Evolutionary conservation across 345 rosid genomes (phyloP).

Genomic region (Rhizophora mangle): DNA sequence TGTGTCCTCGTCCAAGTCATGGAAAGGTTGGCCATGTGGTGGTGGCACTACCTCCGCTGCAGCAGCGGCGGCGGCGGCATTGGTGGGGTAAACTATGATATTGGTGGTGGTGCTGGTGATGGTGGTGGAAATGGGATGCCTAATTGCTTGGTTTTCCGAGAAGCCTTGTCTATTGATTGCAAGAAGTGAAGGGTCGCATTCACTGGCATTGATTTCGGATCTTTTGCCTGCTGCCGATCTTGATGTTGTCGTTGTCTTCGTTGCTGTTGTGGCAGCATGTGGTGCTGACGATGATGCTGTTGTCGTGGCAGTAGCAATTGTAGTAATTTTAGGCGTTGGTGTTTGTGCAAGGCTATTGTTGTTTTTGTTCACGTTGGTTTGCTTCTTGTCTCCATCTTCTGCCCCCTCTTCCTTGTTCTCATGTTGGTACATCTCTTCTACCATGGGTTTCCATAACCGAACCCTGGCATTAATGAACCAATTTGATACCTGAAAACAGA

Average conservation of each 20-base stretch:
- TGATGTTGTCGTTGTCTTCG: slow-evolving; percentile 6
- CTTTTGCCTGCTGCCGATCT: slow-evolving; percentile 42
- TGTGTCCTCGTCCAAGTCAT: slow-evolving; percentile 32
- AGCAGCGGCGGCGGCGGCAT: slow-evolving; percentile 5
- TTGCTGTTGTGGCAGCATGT: neutral
- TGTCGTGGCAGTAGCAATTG: slow-evolving; percentile 19
- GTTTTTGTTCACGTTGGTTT: slow-evolving; percentile 23
- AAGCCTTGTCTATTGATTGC: slow-evolving; percentile 48
- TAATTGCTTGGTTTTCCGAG: slow-evolving; percentile 47
- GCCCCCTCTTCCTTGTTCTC: slow-evolving; percentile 59
- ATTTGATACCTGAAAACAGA: slow-evolving; percentile 64
- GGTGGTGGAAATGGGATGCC: slow-evolving; percentile 22
- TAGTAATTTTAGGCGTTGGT: slow-evolving; percentile 8
- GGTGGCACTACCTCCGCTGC: slow-evolving; percentile 11
- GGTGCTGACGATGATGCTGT: slow-evolving; percentile 24
- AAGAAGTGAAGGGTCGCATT: slow-evolving; percentile 62
- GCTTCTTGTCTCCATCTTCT: slow-evolving; percentile 36
- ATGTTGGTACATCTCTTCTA: slow-evolving; percentile 97
- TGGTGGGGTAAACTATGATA: slow-evolving; percentile 1
- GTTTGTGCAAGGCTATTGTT: slow-evolving; percentile 42
- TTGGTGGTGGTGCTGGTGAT: slow-evolving; percentile 10
- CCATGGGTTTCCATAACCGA: slow-evolving; percentile 99
- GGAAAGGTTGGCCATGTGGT: slow-evolving; percentile 28
- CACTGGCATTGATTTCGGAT: slow-evolving; percentile 59
- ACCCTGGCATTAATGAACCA: slow-evolving; percentile 99